Evolutionary conservation across 176 grass and related monocot species (phyloP), one percentile per base, ranked within the genome.

Genomic region (Neostapfia colusana): DNA sequence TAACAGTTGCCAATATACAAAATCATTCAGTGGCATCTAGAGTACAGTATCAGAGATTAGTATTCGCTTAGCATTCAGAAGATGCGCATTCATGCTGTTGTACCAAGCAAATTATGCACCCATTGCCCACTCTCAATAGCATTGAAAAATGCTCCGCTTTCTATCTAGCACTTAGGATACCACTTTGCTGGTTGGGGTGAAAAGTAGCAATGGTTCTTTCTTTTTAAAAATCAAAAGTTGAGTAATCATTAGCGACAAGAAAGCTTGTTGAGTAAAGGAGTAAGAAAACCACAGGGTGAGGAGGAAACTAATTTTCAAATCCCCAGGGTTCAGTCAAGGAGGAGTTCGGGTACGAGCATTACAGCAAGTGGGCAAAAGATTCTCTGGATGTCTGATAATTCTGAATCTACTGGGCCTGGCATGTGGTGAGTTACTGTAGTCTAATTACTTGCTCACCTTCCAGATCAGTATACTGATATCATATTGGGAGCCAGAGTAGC

Each of bases 391-490:
- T 57, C 74, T 81, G 70, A 66, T 73, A 63, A 49, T 65, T 65
- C 77, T 76, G 39, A 70, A 12, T 76, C 24, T 65, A 70, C 55
- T 67, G 60, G 49, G 69, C 83, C 44, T 51, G 40, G 12, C 76
- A 85, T 85, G 76, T 80, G 69, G 70, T 59, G 21, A 74, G 69
- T 69, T 28, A 9, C 45, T 26, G 20, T 20, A 51, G 24, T 51
- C 70, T 72, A 69, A 64, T 36, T 27, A 51, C 44, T 78, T 37
- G 4, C 82, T 81, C 88, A 98, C 95, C 95, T 94, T 94, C 95
- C 91, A 98, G 70, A 98, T 86, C 44, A 94, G 73, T 88, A 98
- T 83, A 43, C 91, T 98, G 82, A 98, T 92, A 78, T 94, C 91
- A 74, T 98, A 98, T 72, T 98, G 95, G 61, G 85, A 85, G 23